phyloP scores from a whole-genome alignment of 768 basidiomycete genomes.

The Baorangia bicolor region DNA sequence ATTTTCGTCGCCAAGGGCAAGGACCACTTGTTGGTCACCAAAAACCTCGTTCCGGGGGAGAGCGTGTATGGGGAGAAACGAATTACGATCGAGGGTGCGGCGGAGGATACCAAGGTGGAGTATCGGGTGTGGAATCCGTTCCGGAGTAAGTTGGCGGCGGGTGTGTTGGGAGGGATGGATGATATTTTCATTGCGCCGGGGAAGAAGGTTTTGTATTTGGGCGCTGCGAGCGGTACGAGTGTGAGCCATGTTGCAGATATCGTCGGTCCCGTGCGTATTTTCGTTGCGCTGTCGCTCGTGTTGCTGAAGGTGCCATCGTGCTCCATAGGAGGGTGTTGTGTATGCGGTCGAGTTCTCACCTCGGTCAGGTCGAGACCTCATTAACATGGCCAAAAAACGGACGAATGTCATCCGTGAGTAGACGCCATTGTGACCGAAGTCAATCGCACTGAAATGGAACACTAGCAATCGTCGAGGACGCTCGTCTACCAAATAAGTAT shows the following conservation, averaged over 20 bases:
- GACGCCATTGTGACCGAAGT: background rate
- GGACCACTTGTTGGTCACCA: constrained; percentile 94
- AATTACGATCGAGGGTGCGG: constrained; percentile 77
- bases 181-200: constrained; percentile 91
- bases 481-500: constrained; percentile 94
- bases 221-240: constrained; percentile 96
- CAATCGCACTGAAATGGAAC: background rate
- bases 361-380: constrained; percentile 94
- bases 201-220: constrained; percentile 94
- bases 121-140: constrained; percentile 99
- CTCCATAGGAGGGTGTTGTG: constrained; percentile 81
- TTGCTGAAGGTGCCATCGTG: background rate
- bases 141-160: constrained; percentile 94
- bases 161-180: constrained; percentile 93
- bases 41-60: constrained; percentile 97
- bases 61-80: constrained; percentile 99
- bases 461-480: constrained; percentile 94
- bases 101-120: constrained; percentile 85
- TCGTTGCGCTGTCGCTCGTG: background rate
- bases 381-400: constrained; percentile 99
- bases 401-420: constrained; percentile 96
- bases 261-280: constrained; percentile 80
- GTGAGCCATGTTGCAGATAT: constrained; percentile 99
- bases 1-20: constrained; percentile 98
- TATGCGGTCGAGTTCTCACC: constrained; percentile 99